These are phyloP conservation scores for Clonostachys rosea DNA, from an alignment of 2,329 filamentous ascomycete species.

Conservation along the genomic window DNA sequence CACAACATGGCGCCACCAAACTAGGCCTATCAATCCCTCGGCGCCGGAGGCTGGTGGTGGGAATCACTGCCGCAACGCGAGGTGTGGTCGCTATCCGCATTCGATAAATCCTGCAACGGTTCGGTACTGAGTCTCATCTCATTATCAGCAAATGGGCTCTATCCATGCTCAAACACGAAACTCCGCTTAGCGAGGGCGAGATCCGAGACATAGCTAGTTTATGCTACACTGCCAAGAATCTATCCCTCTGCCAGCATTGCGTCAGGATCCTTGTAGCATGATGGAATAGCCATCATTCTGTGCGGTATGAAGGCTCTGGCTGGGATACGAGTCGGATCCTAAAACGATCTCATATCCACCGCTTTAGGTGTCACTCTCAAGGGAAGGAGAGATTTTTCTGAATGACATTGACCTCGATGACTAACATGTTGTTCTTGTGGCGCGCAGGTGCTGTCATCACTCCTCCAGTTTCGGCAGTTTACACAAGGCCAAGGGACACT, in stretches of 20 bases:
- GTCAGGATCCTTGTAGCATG: slow-evolving; percentile 32
- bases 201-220: slow-evolving; percentile 29
- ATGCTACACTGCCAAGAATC: slow-evolving; percentile 31
- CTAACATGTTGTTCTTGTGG: slow-evolving; percentile 34
- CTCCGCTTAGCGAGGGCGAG: slow-evolving; percentile 25
- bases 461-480: slow-evolving; percentile 37
- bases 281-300: slow-evolving; percentile 41
- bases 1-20: too few species aligned
- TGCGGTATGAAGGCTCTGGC: slow-evolving; percentile 45
- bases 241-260: slow-evolving; percentile 39
- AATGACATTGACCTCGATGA: slow-evolving; percentile 40
- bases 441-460: slow-evolving; percentile 33
- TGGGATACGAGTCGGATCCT: slow-evolving; percentile 29
- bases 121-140: slow-evolving; percentile 41
- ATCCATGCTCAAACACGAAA: slow-evolving; percentile 41
- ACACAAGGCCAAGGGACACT: slow-evolving; percentile 28
- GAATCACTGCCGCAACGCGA: slow-evolving; percentile 45
- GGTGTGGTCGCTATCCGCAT: slow-evolving; percentile 33
- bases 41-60: slow-evolving; percentile 29
- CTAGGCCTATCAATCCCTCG: too few species aligned
- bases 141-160: slow-evolving; percentile 43
- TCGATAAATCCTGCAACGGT: slow-evolving; percentile 28
- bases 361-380: slow-evolving; percentile 41
- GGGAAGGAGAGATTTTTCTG: slow-evolving; percentile 40
- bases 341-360: slow-evolving; percentile 37